phyloP scores from a whole-genome alignment of 257 asterid genomes.

The Petunia axillaris region DNA sequence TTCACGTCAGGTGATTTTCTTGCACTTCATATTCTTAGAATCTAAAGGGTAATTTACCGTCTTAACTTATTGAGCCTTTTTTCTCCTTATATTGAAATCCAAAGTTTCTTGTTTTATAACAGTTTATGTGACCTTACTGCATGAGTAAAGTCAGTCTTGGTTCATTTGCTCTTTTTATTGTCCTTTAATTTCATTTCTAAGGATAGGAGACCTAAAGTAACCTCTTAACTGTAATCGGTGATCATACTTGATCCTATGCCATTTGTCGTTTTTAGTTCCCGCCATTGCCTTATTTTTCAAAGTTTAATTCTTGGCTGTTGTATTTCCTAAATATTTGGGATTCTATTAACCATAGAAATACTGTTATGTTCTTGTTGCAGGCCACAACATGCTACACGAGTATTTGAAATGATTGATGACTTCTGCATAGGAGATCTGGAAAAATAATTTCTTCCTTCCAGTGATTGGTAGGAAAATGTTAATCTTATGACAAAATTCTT shows the following conservation, averaged over 20 bases:
- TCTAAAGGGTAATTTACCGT: background rate
- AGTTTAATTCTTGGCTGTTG: background rate
- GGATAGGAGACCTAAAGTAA: background rate
- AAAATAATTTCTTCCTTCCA: conserved; percentile 34
- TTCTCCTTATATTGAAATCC: background rate
- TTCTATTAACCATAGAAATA: background rate
- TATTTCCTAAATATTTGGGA: background rate
- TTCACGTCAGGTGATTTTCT: background rate
- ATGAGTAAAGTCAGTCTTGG: background rate
- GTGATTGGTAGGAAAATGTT: conserved; percentile 19
- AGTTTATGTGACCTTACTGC: background rate
- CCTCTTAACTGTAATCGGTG: background rate
- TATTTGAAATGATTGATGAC: conserved; percentile 89
- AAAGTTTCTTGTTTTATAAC: background rate
- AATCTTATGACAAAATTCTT: conserved; percentile 1
- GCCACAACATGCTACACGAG: conserved; percentile 95
- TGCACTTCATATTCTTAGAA: background rate
- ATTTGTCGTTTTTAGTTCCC: background rate
- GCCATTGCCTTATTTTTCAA: background rate
- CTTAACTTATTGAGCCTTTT: background rate
- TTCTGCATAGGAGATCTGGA: conserved; percentile 69
- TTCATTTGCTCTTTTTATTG: background rate
- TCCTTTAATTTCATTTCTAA: background rate
- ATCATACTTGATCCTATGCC: background rate
- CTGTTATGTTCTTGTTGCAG: conserved; percentile 42